Conservation (phyloP, 495 filamentous ascomycete genomes). For the Daldinia concentrica region DNA sequence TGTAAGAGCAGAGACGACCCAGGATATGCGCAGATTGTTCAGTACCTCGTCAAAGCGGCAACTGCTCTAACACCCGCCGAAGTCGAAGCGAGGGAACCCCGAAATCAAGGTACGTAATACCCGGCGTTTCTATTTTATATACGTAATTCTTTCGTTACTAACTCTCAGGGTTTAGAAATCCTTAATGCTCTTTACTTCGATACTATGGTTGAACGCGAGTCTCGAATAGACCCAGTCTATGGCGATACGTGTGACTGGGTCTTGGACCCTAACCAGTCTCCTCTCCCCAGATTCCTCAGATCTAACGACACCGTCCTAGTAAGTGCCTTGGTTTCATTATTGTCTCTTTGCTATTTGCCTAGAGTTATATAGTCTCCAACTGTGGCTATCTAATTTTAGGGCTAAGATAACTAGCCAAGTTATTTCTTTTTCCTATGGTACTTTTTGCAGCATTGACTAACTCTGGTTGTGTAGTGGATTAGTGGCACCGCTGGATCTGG, state of each 20-base stretch:
- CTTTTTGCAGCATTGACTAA: constrained; percentile 9
- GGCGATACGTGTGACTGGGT: constrained; percentile 49
- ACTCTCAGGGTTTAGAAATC: constrained; percentile 39
- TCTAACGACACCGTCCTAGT: constrained; percentile 39
- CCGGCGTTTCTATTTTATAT: neutral
- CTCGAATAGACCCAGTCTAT: constrained; percentile 44
- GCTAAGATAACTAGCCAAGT: neutral
- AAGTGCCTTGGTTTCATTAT: constrained; percentile 5
- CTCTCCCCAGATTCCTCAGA: constrained; percentile 34
- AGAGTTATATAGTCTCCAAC: too few species aligned
- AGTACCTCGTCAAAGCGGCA: constrained; percentile 41
- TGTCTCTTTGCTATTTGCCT: neutral
- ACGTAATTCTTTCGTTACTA: neutral
- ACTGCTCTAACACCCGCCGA: constrained; percentile 41
- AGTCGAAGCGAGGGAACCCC: constrained; percentile 41
- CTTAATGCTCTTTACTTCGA: constrained; percentile 47
- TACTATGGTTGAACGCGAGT: constrained; percentile 46
- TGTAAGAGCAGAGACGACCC: constrained; percentile 44
- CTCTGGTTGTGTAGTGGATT: constrained; percentile 39
- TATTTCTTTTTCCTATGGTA: neutral
- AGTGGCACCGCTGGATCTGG: constrained; percentile 49
- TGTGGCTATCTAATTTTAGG: neutral
- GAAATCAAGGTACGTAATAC: constrained; percentile 45
- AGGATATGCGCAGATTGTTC: constrained; percentile 39
- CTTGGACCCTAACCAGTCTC: constrained; percentile 37